Percentiles rank a stretch among this genome's conserved stretches.
Conservation (phyloP, 768 basidiomycete species). For the Boletus subparvulus region DNA sequence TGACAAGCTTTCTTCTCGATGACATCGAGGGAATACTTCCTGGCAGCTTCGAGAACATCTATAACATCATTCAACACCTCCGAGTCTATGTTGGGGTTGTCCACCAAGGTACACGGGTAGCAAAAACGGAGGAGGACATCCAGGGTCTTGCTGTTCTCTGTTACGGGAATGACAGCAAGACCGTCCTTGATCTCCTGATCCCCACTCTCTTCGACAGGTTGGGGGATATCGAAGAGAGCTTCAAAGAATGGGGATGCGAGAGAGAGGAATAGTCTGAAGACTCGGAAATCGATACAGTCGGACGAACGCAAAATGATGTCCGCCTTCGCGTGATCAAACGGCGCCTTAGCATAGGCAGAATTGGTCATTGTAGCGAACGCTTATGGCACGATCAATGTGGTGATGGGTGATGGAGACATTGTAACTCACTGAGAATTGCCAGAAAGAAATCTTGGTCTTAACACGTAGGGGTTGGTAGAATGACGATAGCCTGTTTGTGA, state of each 20-base stretch:
- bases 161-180: too few species aligned
- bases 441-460: neutral
- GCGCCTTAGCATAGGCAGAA: slow-evolving; percentile 7
- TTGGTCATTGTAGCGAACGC: neutral
- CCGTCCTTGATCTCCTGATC: slow-evolving; percentile 2
- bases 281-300: slow-evolving; percentile 30
- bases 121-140: too few species aligned
- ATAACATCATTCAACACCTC: too few species aligned
- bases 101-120: too few species aligned
- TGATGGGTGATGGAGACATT: neutral
- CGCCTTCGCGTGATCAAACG: slow-evolving; percentile 21
- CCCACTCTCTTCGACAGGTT: slow-evolving; percentile 11
- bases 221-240: slow-evolving; percentile 32
- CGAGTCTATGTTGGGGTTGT: too few species aligned
- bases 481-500: too few species aligned
- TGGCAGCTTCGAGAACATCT: too few species aligned
- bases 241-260: slow-evolving; percentile 30
- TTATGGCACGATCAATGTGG: neutral
- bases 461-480: too few species aligned
- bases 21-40: too few species aligned
- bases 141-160: too few species aligned
- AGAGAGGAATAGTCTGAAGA: slow-evolving; percentile 28
- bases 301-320: slow-evolving; percentile 29
- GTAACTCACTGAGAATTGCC: neutral
- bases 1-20: too few species aligned